Evolutionary conservation across 176 grass and related monocot genomes (phyloP).

Genomic region (Chrysopogon serrulatus): DNA sequence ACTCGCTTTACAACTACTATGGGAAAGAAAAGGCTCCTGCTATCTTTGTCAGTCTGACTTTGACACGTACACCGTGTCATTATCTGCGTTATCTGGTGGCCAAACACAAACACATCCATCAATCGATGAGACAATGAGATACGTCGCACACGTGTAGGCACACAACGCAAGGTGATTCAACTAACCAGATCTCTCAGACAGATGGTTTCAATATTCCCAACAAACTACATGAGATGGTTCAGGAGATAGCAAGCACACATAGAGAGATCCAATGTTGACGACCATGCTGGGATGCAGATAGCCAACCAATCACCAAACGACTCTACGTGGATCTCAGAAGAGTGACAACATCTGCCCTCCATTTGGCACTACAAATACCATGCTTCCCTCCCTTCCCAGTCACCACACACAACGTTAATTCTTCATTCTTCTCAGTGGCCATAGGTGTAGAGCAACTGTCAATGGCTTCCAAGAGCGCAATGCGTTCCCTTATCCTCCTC

Average conservation of each 20-base stretch:
- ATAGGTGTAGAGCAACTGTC: background rate
- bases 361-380: conserved; percentile 12
- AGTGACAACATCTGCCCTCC: background rate
- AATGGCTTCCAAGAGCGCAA: too few species aligned
- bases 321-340: background rate
- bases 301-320: background rate
- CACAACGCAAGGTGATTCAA: background rate
- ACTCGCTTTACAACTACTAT: background rate
- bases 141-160: background rate
- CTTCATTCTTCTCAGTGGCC: background rate
- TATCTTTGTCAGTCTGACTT: background rate
- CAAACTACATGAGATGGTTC: background rate
- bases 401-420: background rate
- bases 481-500: background rate
- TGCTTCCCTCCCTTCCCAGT: background rate
- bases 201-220: conserved; percentile 13
- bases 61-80: background rate
- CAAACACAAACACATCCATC: background rate
- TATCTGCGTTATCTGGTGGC: background rate
- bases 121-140: background rate
- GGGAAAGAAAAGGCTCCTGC: background rate
- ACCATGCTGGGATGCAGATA: background rate
- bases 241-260: background rate
- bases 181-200: background rate
- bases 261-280: background rate